Percentiles rank a stretch among this genome's conserved stretches.
phyloP scores from a whole-genome alignment of 805 yeast species.

The Candida adriatica region DNA sequence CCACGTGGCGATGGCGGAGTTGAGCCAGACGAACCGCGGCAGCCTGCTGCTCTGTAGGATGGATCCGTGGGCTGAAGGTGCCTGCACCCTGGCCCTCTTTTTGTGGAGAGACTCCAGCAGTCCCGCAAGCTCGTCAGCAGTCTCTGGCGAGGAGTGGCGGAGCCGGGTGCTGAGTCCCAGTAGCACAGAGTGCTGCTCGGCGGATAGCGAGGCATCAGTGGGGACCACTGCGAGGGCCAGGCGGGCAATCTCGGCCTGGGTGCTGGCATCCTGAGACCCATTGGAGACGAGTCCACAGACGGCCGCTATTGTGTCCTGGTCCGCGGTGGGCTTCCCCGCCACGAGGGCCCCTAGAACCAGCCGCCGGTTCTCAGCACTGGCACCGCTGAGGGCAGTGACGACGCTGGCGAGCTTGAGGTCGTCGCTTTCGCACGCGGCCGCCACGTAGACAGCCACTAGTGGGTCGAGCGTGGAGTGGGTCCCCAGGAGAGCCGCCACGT shows the following conservation, averaged over 20 bases:
- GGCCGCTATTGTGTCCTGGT: constrained; percentile 14
- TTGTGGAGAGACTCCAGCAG: constrained; percentile 10
- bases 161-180: constrained; percentile 6
- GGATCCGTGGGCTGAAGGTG: constrained; percentile 12
- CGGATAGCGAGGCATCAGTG: constrained; percentile 4
- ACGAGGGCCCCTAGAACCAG: background rate
- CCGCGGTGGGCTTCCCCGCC: constrained; percentile 5
- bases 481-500: background rate
- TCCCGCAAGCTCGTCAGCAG: constrained; percentile 10
- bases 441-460: background rate
- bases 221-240: constrained; percentile 6
- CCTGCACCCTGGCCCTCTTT: constrained; percentile 11
- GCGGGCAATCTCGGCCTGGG: constrained; percentile 4
- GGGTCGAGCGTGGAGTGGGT: background rate
- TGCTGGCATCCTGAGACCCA: constrained; percentile 7
- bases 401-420: background rate
- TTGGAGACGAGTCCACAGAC: constrained; percentile 8
- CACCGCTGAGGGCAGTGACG: background rate
- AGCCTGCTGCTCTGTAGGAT: constrained; percentile 20
- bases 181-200: constrained; percentile 8
- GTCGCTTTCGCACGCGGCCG: background rate
- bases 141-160: constrained; percentile 3
- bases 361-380: background rate
- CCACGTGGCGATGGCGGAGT: constrained; percentile 31
- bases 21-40: constrained; percentile 30